Conservation (phyloP, 1,284 basidiomycete genomes). For the Trametes pubescens region DNA sequence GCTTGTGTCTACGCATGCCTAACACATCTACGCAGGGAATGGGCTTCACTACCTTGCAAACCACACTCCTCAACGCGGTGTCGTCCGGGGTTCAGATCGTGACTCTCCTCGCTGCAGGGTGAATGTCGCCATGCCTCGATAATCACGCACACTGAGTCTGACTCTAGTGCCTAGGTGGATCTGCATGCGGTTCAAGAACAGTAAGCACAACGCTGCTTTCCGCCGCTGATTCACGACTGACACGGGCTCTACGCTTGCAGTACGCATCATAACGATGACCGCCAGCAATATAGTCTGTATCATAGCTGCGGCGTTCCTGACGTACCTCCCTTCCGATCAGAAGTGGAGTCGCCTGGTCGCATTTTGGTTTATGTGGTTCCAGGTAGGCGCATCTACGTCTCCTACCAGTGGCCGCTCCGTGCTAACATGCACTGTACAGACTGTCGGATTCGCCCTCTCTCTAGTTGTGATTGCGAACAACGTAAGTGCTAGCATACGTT, state of each 20-base stretch:
- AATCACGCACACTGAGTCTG: background rate
- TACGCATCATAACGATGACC: constrained; percentile 34
- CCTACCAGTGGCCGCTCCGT: too few relatives aligned
- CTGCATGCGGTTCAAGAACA: constrained; percentile 34
- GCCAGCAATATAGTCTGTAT: constrained; percentile 43
- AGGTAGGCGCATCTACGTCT: constrained; percentile 12
- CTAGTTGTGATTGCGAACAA: constrained; percentile 43
- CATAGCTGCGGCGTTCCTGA: constrained; percentile 41
- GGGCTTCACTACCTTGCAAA: constrained; percentile 36
- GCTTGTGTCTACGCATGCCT: background rate
- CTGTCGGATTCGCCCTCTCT: constrained; percentile 40
- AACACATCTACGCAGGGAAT: constrained; percentile 21
- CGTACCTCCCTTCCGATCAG: constrained; percentile 41
- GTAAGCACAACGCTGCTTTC: constrained; percentile 12
- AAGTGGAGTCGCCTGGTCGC: constrained; percentile 45
- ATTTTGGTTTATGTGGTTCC: constrained; percentile 44
- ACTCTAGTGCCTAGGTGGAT: constrained; percentile 17
- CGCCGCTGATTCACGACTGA: background rate
- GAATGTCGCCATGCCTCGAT: background rate
- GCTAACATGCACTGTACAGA: constrained; percentile 17
- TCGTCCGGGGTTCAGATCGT: constrained; percentile 32
- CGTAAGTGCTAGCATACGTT: constrained; percentile 22
- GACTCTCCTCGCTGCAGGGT: constrained; percentile 32
- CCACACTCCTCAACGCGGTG: constrained; percentile 32
- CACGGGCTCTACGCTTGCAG: background rate